Evolutionary conservation across 1,139 yeast species (phyloP).

Genomic region (Zhuliangozyma blackwelliae): DNA sequence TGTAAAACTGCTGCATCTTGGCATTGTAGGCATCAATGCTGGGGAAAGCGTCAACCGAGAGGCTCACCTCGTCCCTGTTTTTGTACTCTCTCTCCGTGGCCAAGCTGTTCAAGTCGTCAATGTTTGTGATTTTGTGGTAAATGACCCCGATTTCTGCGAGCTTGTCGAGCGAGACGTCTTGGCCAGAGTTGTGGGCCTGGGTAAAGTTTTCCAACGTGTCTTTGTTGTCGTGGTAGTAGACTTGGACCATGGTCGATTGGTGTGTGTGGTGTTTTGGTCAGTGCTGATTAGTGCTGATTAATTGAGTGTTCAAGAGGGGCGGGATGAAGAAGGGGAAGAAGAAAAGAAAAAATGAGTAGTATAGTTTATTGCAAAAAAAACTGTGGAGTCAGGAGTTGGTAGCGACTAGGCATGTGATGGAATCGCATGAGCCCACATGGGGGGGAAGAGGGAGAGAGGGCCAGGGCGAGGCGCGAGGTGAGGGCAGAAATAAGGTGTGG

Average conservation of each 20-base stretch:
- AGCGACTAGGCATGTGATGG: no score
- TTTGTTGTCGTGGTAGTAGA: slow-evolving; percentile 71
- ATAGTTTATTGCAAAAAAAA: slow-evolving; percentile 1
- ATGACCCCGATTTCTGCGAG: slow-evolving; percentile 66
- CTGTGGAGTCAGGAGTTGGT: not conserved
- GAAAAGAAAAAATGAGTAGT: not conserved
- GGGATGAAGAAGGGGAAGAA: not conserved
- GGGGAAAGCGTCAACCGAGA: slow-evolving; percentile 60
- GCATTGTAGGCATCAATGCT: slow-evolving; percentile 54
- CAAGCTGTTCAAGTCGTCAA: slow-evolving; percentile 57
- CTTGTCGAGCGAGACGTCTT: slow-evolving; percentile 43
- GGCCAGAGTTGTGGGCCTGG: slow-evolving; percentile 71
- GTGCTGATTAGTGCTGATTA: no score
- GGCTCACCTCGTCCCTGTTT: slow-evolving; percentile 69
- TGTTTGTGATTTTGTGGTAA: slow-evolving; percentile 50
- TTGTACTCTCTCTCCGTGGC: slow-evolving; percentile 71
- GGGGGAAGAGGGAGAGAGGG: no score
- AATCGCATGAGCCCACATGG: no score
- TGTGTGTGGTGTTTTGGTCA: no score
- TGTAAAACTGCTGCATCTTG: slow-evolving; percentile 68
- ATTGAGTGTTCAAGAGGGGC: not conserved
- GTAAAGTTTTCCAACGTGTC: slow-evolving; percentile 61
- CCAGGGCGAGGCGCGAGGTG: no score
- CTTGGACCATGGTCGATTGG: slow-evolving; percentile 35
- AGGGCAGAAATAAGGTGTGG: no score